Conservation (phyloP, 2,329 filamentous ascomycete species). For the Drechmeria coniospora region DNA sequence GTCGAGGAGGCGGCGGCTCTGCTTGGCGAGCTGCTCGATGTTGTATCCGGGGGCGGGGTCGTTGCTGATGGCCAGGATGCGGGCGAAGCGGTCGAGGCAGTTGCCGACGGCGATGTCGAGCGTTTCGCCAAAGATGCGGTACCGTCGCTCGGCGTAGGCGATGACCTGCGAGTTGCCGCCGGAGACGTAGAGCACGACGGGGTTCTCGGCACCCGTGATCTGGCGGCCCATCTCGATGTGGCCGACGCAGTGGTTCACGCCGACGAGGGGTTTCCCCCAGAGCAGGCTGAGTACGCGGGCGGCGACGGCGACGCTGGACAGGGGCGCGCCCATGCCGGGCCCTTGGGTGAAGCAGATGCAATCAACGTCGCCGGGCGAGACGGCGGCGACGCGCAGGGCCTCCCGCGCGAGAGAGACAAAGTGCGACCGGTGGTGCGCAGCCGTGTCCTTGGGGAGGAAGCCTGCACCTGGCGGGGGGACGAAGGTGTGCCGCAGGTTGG, state of each 20-base stretch:
- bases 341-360: slow-evolving; percentile 94
- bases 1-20: slow-evolving; percentile 61
- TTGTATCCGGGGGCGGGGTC: slow-evolving; percentile 96
- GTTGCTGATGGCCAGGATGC: slow-evolving; percentile 81
- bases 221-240: slow-evolving; percentile 97
- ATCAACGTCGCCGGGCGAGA: slow-evolving; percentile 53
- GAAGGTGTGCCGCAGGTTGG: slow-evolving; percentile 92
- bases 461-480: slow-evolving; percentile 81
- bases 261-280: slow-evolving; percentile 79
- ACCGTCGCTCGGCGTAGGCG: slow-evolving; percentile 84
- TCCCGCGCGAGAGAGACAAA: slow-evolving; percentile 68
- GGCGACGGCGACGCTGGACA: slow-evolving; percentile 73
- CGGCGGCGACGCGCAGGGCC: slow-evolving; percentile 55
- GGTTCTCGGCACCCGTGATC: slow-evolving; percentile 81
- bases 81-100: slow-evolving; percentile 88
- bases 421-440: slow-evolving; percentile 76
- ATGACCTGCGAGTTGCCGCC: slow-evolving; percentile 98
- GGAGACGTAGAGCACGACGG: slow-evolving; percentile 87
- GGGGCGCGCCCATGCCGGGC: slow-evolving; percentile 88
- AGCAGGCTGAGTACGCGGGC: slow-evolving; percentile 69
- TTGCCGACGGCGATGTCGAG: slow-evolving; percentile 97
- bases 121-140: slow-evolving; percentile 95
- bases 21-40: slow-evolving; percentile 80
- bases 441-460: slow-evolving; percentile 93
- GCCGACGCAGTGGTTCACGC: slow-evolving; percentile 95